Base-by-base conservation (phyloP, 768 basidiomycete genomes). In the Phallus indusiatus region DNA sequence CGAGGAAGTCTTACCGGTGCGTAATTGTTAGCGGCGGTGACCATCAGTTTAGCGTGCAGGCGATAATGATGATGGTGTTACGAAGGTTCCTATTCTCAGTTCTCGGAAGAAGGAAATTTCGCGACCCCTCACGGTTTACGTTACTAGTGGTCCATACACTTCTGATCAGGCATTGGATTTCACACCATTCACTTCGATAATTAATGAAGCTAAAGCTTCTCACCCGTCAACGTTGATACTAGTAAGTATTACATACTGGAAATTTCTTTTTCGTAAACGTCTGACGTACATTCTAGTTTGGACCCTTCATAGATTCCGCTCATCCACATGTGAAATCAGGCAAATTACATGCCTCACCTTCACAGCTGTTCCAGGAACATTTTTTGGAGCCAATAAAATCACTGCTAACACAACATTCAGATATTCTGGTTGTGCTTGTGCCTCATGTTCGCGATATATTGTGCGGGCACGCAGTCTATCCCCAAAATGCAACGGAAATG, bases 81-180 rank as follows among this genome's bases (percentile, higher is more conserved):
- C 20, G 9, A 52, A 92, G 90, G 73, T 89, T 22, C 89, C 88
- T 18, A 80, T 82, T 7, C 74, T 82, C 35, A 78, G 76, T 21
- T 54, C 70, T 28, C 67, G 60, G 64, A 62, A 69, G 1, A 54
- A 69, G 1, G 61, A 67, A 36, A 68, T 75, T 0, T 79, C 82
- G 14, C 66, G 75, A 20, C 69, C 83, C 0, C 82, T 89, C 53
- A 79, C 82, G 0, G 75, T 94, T 71, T 78, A 78, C 61, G 76
- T 91, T 37, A 91, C 86, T 3, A 83, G 85, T 60, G 96, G 96
- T 0, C 95, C 96, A 1, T 98, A 81, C 72, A 94, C 92, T 0
- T 67, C 78, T 1, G 93, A 95, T 57, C 70, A 80, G 1, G 85
- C 96, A 68, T 75, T 96, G 28, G 71, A 76, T 17, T 98, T 82